phyloP scores from a whole-genome alignment of 805 yeast genomes.

The Saturnispora sanitii region DNA sequence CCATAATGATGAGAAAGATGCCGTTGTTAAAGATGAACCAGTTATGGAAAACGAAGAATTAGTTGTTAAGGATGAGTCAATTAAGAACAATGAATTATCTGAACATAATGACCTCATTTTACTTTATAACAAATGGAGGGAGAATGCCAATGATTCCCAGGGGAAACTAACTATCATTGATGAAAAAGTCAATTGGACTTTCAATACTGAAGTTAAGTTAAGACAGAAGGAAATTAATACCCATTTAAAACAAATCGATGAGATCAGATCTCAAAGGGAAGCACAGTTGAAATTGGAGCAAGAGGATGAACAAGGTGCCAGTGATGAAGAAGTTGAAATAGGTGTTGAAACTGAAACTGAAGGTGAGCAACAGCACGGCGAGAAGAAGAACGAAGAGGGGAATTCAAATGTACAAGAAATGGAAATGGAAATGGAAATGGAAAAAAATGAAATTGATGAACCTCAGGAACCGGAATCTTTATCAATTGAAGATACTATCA shows the following conservation, averaged over 20 bases:
- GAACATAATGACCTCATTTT: too few species aligned
- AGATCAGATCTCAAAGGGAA: constrained; percentile 34
- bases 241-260: constrained; percentile 38
- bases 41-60: too few species aligned
- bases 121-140: constrained; percentile 44
- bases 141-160: constrained; percentile 34
- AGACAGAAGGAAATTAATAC: constrained; percentile 39
- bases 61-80: too few species aligned
- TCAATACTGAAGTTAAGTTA: constrained; percentile 39
- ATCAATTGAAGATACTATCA: constrained; percentile 28
- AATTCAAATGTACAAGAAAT: neutral
- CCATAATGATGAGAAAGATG: constrained; percentile 25
- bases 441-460: constrained; percentile 2
- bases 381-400: constrained; percentile 12
- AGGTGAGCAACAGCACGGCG: too few species aligned
- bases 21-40: constrained; percentile 39
- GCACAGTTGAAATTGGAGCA: constrained; percentile 23
- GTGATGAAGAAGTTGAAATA: constrained; percentile 6
- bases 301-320: constrained; percentile 21
- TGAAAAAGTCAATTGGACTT: constrained; percentile 28
- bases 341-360: constrained; percentile 17
- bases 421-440: neutral
- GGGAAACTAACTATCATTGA: constrained; percentile 51
- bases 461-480: constrained; percentile 16
- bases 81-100: too few species aligned